phyloP scores from a whole-genome alignment of 306 rosid species.

The Vigna nakashimae region DNA sequence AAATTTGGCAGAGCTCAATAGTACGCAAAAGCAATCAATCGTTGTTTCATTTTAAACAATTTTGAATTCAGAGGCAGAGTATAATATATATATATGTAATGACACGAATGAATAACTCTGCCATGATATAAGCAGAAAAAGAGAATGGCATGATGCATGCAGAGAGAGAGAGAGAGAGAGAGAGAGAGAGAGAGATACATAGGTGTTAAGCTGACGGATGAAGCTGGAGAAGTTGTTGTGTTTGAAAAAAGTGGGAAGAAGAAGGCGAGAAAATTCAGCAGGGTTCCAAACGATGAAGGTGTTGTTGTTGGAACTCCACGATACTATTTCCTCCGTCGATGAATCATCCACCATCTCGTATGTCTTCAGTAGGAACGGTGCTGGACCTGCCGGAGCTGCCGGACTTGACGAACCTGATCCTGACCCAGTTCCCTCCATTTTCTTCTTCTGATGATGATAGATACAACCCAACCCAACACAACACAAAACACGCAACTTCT shows the following conservation, averaged over 20 bases:
- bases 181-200: slow-evolving; percentile 32
- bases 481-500: not conserved
- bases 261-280: slow-evolving; percentile 69
- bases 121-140: not conserved
- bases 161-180: not conserved
- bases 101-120: too few relatives aligned
- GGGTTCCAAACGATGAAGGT: slow-evolving; percentile 85
- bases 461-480: not conserved
- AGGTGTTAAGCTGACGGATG: slow-evolving; percentile 88
- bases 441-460: not conserved
- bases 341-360: slow-evolving; percentile 87
- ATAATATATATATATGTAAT: too few relatives aligned
- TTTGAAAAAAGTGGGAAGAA: slow-evolving; percentile 79
- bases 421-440: not conserved
- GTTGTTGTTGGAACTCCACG: slow-evolving; percentile 69
- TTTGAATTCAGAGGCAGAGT: too few relatives aligned
- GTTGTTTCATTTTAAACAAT: too few relatives aligned
- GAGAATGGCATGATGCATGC: not conserved
- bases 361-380: slow-evolving; percentile 76
- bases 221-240: slow-evolving; percentile 89
- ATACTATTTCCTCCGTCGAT: slow-evolving; percentile 67
- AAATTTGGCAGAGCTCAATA: not conserved
- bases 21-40: too few relatives aligned
- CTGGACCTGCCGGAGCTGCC: slow-evolving; percentile 51
- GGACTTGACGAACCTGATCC: slow-evolving; percentile 29